Percentiles rank a stretch among this genome's conserved stretches.
These are phyloP conservation scores for Exobasidium rhododendri DNA, from an alignment of 1,284 basidiomycete species.

Conservation along the genomic window DNA sequence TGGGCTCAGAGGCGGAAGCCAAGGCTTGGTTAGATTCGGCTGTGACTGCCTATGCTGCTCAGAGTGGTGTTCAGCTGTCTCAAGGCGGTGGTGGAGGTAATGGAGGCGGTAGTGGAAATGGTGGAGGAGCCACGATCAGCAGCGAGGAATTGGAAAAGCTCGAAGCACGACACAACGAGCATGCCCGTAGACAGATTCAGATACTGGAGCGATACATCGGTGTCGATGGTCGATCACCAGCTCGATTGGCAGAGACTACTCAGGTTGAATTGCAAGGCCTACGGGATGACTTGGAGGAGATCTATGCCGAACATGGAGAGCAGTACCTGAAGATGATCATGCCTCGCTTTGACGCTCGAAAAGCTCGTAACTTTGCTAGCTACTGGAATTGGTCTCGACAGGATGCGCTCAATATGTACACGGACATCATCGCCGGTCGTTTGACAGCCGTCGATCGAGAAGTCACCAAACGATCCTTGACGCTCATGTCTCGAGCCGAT, in stretches of 20 bases:
- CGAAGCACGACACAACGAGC: conserved; percentile 85
- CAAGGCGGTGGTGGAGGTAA: conserved; percentile 59
- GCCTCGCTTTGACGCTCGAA: conserved; percentile 86
- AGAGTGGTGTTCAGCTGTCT: conserved; percentile 76
- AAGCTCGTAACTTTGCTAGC: conserved; percentile 95
- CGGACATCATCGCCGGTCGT: conserved; percentile 69
- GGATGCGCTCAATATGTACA: conserved; percentile 90
- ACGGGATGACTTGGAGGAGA: conserved; percentile 82
- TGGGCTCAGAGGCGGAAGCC: conserved; percentile 84
- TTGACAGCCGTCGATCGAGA: conserved; percentile 79
- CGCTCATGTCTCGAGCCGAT: conserved; percentile 95
- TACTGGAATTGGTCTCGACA: conserved; percentile 99
- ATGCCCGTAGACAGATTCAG: conserved; percentile 88
- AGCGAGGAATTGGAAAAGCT: conserved; percentile 97
- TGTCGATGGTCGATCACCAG: conserved; percentile 85
- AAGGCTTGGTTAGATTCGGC: conserved; percentile 89
- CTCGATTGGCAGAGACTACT: conserved; percentile 80
- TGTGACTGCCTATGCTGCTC: conserved; percentile 77
- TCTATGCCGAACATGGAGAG: conserved; percentile 85
- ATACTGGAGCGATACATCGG: conserved; percentile 93
- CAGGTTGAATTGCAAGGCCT: conserved; percentile 70
- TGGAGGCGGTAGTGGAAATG: conserved; percentile 62
- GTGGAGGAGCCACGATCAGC: conserved; percentile 69
- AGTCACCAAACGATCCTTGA: conserved; percentile 71
- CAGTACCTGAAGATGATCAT: conserved; percentile 89